phyloP scores from a whole-genome alignment of 306 rosid species.

The Quercus engelmannii region DNA sequence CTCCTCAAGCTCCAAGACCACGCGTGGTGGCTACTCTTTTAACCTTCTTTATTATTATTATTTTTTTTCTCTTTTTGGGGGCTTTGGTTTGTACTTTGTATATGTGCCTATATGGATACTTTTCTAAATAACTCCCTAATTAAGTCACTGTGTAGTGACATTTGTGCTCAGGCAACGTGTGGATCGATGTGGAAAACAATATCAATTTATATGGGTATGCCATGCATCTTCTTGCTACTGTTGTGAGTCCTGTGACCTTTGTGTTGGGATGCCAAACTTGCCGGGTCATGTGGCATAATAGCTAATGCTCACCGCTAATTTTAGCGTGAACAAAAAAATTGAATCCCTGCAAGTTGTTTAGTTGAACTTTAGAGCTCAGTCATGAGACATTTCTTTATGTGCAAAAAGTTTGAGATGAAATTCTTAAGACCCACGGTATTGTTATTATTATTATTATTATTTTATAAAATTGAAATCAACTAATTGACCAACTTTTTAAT shows the following conservation, averaged over 20 bases:
- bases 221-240: conserved; percentile 13
- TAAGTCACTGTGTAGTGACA: conserved; percentile 8
- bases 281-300: conserved; percentile 20
- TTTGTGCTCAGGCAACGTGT: conserved; percentile 6
- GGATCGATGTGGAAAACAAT: conserved; percentile 4
- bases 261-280: conserved; percentile 15
- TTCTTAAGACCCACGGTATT: too few relatives aligned
- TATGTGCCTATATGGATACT: too few relatives aligned
- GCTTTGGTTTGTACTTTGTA: too few relatives aligned
- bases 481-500: too few relatives aligned
- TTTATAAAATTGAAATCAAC: too few relatives aligned
- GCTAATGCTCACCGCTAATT: background rate
- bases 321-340: background rate
- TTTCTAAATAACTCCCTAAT: background rate
- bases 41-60: too few relatives aligned
- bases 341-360: too few relatives aligned
- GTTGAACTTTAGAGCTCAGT: too few relatives aligned
- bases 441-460: too few relatives aligned
- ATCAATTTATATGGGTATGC: conserved; percentile 5
- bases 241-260: background rate
- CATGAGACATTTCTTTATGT: too few relatives aligned
- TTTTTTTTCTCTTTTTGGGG: too few relatives aligned
- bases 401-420: too few relatives aligned
- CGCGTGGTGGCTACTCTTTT: conserved; percentile 16
- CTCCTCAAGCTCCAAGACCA: conserved; percentile 24